phyloP scores from a whole-genome alignment of 2,329 filamentous ascomycete species.

The Aspergillus clavatus region DNA sequence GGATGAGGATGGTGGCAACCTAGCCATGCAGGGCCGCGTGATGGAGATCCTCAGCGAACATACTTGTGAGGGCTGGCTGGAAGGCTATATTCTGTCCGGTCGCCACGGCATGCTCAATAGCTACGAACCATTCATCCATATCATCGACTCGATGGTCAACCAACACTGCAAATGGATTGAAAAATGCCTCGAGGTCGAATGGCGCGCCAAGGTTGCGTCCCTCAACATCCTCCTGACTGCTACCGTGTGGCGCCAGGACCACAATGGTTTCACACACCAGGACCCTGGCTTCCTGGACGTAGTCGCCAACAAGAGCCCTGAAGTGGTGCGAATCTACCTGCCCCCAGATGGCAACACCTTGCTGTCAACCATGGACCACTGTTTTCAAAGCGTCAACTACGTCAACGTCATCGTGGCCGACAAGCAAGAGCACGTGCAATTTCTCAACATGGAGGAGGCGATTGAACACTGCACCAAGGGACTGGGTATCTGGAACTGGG shows the following conservation, averaged over 20 bases:
- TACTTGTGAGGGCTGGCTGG: constrained; percentile 73
- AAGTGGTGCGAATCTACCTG: constrained; percentile 75
- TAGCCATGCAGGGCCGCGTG: constrained; percentile 63
- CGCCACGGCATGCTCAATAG: constrained; percentile 73
- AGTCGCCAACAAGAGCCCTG: constrained; percentile 72
- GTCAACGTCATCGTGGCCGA: constrained; percentile 77
- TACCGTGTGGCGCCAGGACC: constrained; percentile 76
- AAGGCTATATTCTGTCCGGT: constrained; percentile 71
- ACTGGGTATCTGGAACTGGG: constrained; percentile 72
- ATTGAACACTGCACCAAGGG: constrained; percentile 74
- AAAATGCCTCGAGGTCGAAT: constrained; percentile 73
- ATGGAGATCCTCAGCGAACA: constrained; percentile 86
- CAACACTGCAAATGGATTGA: constrained; percentile 84
- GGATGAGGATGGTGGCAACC: constrained; percentile 68
- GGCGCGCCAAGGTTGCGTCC: constrained; percentile 67
- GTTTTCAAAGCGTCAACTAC: constrained; percentile 67
- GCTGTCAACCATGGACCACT: constrained; percentile 71
- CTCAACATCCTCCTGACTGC: constrained; percentile 75
- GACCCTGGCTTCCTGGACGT: constrained; percentile 77
- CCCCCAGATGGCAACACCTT: constrained; percentile 76
- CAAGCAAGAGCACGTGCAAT: constrained; percentile 75
- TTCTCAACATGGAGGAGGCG: constrained; percentile 67
- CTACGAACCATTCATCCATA: constrained; percentile 78
- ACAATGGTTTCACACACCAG: constrained; percentile 80
- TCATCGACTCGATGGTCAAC: constrained; percentile 82